A percentile compares a stretch with the other conserved stretches of the same genome.
Conservation (phyloP, 345 rosid genomes). For the Populus alba region DNA sequence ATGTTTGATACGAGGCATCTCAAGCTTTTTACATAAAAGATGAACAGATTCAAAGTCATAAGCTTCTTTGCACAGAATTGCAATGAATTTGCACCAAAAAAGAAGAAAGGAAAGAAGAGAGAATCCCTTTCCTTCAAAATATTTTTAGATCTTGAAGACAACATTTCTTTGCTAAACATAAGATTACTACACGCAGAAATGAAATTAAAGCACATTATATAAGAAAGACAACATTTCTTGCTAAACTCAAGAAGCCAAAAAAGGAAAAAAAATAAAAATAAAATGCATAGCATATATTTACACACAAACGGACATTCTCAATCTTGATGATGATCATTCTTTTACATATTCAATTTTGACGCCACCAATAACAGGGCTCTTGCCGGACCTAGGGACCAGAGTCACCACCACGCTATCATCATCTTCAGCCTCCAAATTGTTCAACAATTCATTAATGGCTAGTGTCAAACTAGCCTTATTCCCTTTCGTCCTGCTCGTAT, state of each 20-base stretch:
- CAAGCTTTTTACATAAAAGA: no score
- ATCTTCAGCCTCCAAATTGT: conserved; percentile 49
- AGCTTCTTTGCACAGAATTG: not conserved
- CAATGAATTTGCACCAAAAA: not conserved
- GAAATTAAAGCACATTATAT: no score
- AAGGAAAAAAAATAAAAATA: no score
- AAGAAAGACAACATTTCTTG: no score
- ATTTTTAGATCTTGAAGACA: not conserved
- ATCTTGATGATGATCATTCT: conserved; percentile 4
- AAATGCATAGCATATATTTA: no score
- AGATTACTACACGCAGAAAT: no score
- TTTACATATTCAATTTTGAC: conserved; percentile 37
- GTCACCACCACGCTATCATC: conserved; percentile 51
- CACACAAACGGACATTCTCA: no score
- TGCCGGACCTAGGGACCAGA: conserved; percentile 45
- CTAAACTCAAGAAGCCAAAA: not conserved
- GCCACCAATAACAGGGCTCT: conserved; percentile 28
- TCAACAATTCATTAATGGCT: conserved; percentile 50
- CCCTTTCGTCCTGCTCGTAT: conserved; percentile 39
- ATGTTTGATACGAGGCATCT: not conserved
- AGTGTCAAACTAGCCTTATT: conserved; percentile 33
- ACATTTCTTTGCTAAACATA: not conserved
- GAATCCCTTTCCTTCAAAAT: no score
- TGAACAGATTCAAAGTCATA: no score
- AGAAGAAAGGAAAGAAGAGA: not conserved